phyloP scores from a whole-genome alignment of 345 rosid species.

The Corchorus capsularis region DNA sequence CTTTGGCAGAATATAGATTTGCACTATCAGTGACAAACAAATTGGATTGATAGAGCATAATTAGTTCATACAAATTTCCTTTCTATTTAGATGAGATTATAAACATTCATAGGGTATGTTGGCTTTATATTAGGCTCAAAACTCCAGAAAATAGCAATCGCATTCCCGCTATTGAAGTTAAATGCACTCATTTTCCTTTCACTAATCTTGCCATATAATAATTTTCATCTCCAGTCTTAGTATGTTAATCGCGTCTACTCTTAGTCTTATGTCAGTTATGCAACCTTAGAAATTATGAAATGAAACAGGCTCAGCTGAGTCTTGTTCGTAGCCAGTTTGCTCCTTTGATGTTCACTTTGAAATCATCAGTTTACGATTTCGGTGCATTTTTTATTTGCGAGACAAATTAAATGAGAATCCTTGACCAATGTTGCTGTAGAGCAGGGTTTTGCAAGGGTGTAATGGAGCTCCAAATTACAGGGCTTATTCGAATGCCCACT shows the following conservation, averaged over 20 bases:
- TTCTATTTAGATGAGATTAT: not conserved
- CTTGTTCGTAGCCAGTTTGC: not conserved
- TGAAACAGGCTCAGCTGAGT: not conserved
- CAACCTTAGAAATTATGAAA: not conserved
- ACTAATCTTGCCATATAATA: not conserved
- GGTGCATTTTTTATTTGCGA: not conserved
- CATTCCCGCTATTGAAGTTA: not conserved
- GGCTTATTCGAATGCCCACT: conserved; percentile 85
- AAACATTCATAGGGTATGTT: not conserved
- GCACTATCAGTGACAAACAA: not conserved
- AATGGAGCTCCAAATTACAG: conserved; percentile 85
- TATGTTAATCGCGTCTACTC: too few species aligned
- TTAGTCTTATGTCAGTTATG: not conserved
- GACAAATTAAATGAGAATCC: conserved; percentile 33
- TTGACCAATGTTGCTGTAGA: conserved; percentile 53
- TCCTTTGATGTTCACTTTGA: not conserved
- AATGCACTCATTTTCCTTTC: not conserved
- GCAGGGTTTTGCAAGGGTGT: conserved; percentile 85
- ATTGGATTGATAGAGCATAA: not conserved
- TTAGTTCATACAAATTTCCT: not conserved
- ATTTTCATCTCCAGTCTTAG: too few species aligned
- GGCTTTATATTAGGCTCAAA: not conserved
- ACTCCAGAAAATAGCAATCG: not conserved
- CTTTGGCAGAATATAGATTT: too few species aligned
- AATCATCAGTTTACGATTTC: too few species aligned